phyloP scores from a whole-genome alignment of 2,329 filamentous ascomycete species.

The Calonectria crousiana region DNA sequence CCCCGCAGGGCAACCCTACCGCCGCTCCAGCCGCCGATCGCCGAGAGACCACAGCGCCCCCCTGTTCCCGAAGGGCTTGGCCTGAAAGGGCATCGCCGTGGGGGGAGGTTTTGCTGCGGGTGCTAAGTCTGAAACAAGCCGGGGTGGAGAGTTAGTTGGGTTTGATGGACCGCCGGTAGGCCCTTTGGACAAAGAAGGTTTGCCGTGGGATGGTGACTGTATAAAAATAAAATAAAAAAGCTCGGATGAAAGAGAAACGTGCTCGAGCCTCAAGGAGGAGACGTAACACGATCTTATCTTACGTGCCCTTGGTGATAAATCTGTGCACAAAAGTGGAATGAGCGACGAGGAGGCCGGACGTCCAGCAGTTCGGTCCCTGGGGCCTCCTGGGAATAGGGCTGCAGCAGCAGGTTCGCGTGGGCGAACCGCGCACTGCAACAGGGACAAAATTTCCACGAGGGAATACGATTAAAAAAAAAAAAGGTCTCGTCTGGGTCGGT shows the following conservation, averaged over 20 bases:
- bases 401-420: background rate
- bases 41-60: background rate
- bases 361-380: background rate
- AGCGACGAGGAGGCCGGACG: background rate
- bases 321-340: background rate
- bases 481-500: background rate
- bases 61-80: background rate
- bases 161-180: background rate
- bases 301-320: background rate
- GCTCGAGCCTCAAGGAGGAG: constrained; percentile 5
- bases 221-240: background rate
- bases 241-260: constrained; percentile 22
- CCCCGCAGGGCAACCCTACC: constrained; percentile 8
- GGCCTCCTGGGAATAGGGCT: background rate
- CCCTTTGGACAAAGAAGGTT: background rate
- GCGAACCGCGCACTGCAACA: background rate
- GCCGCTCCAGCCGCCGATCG: constrained; percentile 2
- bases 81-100: constrained; percentile 22
- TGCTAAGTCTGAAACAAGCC: constrained; percentile 17
- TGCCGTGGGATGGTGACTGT: background rate
- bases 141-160: background rate
- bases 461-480: background rate
- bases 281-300: background rate
- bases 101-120: constrained; percentile 18
- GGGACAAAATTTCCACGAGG: background rate